Evolutionary conservation across 2,329 filamentous ascomycete species (phyloP).

Genomic region (Phoma sp.): DNA sequence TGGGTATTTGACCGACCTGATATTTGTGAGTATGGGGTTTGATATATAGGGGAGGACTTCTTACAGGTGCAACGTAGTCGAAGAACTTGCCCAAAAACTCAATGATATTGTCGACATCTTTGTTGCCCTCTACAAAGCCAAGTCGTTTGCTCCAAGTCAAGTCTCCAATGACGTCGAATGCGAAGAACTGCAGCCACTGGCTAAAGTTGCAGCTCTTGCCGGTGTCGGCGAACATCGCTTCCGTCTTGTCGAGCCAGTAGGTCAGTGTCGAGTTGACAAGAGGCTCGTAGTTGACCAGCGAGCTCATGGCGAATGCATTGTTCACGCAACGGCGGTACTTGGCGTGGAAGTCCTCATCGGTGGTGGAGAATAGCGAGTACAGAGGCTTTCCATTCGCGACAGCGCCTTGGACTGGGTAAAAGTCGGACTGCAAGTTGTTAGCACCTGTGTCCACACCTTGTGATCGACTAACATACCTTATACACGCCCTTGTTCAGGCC

Average conservation of each 20-base stretch:
- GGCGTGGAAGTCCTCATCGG: conserved; percentile 76
- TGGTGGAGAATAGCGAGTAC: conserved; percentile 77
- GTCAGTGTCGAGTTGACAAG: conserved; percentile 78
- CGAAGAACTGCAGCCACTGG: conserved; percentile 79
- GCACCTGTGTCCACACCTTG: background rate
- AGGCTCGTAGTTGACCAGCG: conserved; percentile 78
- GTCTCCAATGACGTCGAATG: conserved; percentile 81
- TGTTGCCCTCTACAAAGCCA: conserved; percentile 76
- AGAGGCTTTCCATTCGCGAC: conserved; percentile 71
- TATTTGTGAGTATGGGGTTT: conserved; percentile 10
- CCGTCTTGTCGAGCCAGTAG: conserved; percentile 66
- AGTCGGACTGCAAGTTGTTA: conserved; percentile 67
- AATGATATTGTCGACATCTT: conserved; percentile 78
- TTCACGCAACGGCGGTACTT: conserved; percentile 78
- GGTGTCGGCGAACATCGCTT: conserved; percentile 51
- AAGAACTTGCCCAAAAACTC: conserved; percentile 68
- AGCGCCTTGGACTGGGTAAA: conserved; percentile 80
- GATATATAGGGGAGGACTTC: conserved; percentile 24
- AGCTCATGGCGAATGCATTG: conserved; percentile 77
- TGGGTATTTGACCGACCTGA: conserved; percentile 75
- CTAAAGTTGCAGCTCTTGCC: conserved; percentile 66
- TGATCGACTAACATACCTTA: conserved; percentile 62
- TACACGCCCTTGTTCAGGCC: conserved; percentile 80
- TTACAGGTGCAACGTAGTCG: conserved; percentile 73
- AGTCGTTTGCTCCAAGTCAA: conserved; percentile 78